Base-by-base conservation (phyloP, 2,329 filamentous ascomycete genomes). In the Chaetomiaceae sp. region DNA sequence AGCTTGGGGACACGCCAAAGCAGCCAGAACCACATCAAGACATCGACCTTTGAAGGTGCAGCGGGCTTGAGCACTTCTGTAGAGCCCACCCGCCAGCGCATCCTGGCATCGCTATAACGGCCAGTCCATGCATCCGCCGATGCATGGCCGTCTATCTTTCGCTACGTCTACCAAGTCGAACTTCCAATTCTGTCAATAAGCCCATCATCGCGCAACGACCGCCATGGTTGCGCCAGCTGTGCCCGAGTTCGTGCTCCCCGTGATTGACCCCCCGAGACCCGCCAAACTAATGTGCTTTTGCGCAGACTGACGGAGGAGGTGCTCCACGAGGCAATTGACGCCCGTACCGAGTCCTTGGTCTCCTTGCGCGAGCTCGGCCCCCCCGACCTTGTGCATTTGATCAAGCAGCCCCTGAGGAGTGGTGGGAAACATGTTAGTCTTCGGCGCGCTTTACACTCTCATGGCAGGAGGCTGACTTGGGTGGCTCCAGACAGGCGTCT, bases 361-460 rank as follows among this genome's bases (percentile, higher is more conserved):
- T 82, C 84, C 43, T 79, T 99, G 58, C 87, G 94, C 66, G 94
- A 99, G 78, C 82, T 99, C 53, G 94, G 94, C 37, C 94, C 94
- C 23, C 94, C 94, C 49, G 94, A 99, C 71, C 80, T 99, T 25
- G 92, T 97, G 34, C 94, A 99, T 73, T 81, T 99, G 53, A 82
- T 96, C 64, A 97, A 96, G 70, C 80, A 84, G 65, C 75, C 76
- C 47, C 71, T 79, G 43, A 74, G 81, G 62, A 83, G 79, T 63
- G 71, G 76, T 30, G 75, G 71, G 45, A 84, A 80, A 65, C 81
- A 79, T 67, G 78, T 80, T 67, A 40, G 54, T 53, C 7, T 11
- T 27, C 9, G 3, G n/a, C 51, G 54, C 47, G 4, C 23, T 20
- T 56, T 48, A 47, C 52, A n/a, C 27, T 21, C 10, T 3, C 4